Percentiles rank a stretch among this genome's conserved stretches.
Conservation (phyloP, 352 stramenopile species). For the Phytophthora palmivora region DNA sequence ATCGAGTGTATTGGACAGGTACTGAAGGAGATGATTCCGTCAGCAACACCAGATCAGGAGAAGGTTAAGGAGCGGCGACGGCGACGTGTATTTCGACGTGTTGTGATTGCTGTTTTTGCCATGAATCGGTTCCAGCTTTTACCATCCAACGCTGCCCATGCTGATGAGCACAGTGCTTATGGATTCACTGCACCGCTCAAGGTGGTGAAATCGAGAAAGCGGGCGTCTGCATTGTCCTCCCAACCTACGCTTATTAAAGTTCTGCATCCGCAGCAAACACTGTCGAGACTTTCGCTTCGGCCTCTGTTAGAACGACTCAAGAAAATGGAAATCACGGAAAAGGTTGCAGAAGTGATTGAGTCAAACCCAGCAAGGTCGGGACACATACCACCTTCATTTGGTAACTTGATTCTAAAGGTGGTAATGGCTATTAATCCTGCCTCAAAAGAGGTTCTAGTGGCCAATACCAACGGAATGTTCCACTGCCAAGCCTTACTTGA, state of each 20-base stretch:
- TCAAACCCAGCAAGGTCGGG: not conserved
- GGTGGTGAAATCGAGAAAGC: constrained; percentile 23
- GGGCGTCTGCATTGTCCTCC: constrained; percentile 16
- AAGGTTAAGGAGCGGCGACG: constrained; percentile 19
- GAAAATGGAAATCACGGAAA: constrained; percentile 39
- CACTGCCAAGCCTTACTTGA: constrained; percentile 65
- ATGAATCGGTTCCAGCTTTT: constrained; percentile 61
- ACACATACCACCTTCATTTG: constrained; percentile 29
- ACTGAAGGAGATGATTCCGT: constrained; percentile 61
- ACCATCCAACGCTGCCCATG: not conserved
- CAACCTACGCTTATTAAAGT: constrained; percentile 60
- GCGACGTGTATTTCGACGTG: constrained; percentile 50
- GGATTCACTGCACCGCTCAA: constrained; percentile 55
- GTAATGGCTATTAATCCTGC: constrained; percentile 51
- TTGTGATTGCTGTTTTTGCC: constrained; percentile 73
- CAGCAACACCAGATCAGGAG: constrained; percentile 12
- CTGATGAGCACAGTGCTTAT: constrained; percentile 29
- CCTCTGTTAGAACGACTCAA: constrained; percentile 48
- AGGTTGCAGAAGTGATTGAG: constrained; percentile 43
- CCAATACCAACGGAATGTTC: constrained; percentile 53
- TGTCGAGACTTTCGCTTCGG: constrained; percentile 41
- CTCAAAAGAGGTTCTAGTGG: constrained; percentile 44
- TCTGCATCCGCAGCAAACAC: constrained; percentile 33
- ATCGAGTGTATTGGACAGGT: constrained; percentile 72
- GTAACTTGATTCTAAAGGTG: constrained; percentile 50